Conservation (phyloP, 2,329 filamentous ascomycete genomes). For the Talaromyces sp. region DNA sequence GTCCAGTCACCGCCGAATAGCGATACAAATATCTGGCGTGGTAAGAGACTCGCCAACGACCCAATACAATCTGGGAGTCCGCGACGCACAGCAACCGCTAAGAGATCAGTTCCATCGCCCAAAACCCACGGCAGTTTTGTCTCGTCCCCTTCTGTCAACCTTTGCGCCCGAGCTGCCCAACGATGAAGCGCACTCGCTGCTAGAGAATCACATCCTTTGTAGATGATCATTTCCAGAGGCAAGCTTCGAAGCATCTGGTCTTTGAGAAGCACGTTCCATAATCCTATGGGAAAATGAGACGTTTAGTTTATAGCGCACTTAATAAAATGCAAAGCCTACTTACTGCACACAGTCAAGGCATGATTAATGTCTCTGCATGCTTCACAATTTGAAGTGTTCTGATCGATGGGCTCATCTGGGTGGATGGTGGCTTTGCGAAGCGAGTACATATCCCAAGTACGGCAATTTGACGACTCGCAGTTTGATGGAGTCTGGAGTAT, state of each 20-base stretch:
- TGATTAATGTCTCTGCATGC: too few species aligned
- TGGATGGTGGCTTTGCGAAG: too few species aligned
- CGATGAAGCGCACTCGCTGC: too few species aligned
- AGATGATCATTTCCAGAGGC: background rate
- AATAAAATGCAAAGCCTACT: background rate
- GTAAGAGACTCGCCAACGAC: background rate
- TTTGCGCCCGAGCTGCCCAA: too few species aligned
- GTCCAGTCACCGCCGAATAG: background rate
- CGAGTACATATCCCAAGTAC: too few species aligned
- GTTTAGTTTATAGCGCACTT: background rate
- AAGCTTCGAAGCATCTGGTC: background rate
- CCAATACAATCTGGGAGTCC: background rate
- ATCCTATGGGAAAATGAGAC: background rate
- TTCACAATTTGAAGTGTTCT: too few species aligned
- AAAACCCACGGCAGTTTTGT: background rate
- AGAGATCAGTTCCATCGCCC: background rate
- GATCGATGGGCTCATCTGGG: too few species aligned
- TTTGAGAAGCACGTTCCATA: background rate
- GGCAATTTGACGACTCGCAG: too few species aligned
- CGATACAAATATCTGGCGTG: background rate
- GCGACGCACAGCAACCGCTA: background rate
- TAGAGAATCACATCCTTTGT: background rate
- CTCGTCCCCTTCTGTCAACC: background rate
- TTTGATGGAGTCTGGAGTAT: too few species aligned
- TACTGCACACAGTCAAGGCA: too few species aligned